These are phyloP conservation scores for Bombardia bombarda DNA, from an alignment of 495 filamentous ascomycete genomes.

Conservation along the genomic window DNA sequence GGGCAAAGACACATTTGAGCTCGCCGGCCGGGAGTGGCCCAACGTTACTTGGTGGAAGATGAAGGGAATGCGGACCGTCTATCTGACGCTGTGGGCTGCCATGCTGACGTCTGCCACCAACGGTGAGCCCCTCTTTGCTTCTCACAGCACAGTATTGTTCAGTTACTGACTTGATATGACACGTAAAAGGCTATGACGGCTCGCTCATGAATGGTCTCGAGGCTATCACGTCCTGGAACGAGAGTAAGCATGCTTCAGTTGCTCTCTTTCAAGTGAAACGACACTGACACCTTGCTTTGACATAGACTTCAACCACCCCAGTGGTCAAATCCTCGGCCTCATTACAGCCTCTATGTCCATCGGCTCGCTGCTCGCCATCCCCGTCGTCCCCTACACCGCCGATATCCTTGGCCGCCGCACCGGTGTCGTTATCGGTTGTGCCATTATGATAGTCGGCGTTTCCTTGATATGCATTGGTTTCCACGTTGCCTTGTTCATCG, in stretches of 20 bases:
- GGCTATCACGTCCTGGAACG: conserved; percentile 35
- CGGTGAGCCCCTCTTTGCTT: background rate
- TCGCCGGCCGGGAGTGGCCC: conserved; percentile 33
- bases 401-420: conserved; percentile 41
- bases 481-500: conserved; percentile 47
- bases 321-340: conserved; percentile 31
- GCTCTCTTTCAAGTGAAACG: background rate
- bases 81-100: conserved; percentile 29
- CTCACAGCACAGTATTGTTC: too few species aligned
- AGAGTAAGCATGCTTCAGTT: conserved; percentile 11
- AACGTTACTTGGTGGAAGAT: conserved; percentile 33
- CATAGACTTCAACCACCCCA: conserved; percentile 15
- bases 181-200: conserved; percentile 13
- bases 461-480: conserved; percentile 42
- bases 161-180: too few species aligned
- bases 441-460: conserved; percentile 37
- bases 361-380: conserved; percentile 44
- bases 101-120: conserved; percentile 28
- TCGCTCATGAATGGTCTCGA: conserved; percentile 48
- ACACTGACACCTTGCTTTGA: background rate
- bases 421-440: conserved; percentile 23
- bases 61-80: conserved; percentile 31
- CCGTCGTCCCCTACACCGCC: conserved; percentile 31
- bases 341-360: conserved; percentile 47
- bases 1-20: conserved; percentile 35